Evolutionary conservation across 192 early-diverging fungal species (phyloP), one percentile per base, ranked within the genome.

Genomic region (Geranomyces variabilis): DNA sequence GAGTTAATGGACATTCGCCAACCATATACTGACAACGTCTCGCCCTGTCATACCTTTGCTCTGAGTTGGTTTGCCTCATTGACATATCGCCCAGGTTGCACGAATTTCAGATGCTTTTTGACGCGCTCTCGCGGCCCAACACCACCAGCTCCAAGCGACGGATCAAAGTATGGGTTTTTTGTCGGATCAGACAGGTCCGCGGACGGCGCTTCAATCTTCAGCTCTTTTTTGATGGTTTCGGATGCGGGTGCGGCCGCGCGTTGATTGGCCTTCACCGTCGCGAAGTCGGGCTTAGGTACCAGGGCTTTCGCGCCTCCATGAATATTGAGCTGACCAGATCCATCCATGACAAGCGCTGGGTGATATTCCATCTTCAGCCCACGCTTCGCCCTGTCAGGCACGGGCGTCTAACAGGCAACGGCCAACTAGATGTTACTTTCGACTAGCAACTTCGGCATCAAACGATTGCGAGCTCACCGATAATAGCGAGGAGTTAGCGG

Each of bases 111-210:
- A 56, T 58, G 64, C 67, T 82, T 76, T 8, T 56, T 33, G 2
- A 64, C 68, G 9, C 85, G 66, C 56, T 79, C 46, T 47, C 80
- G 74, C 66, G 88, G 78, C 57, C 69, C 74, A 65, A 71, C 34
- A 63, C 80, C 53, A 19, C 79, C 34, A 28, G 70, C 64, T 4
- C 70, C 84, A 29, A 94, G 72, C 6, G 82, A 80, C 4, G 93
- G 86, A 73, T 96, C 93, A 78, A 83, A 93, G 73, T 97, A 97
- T 15, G 95, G 94, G 62, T 96, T 96, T 76, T 96, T 93, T 7
- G 81, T 75, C 0, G 91, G 84, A 67, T 94, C 91, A 9, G 73
- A 69, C 13, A 86, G 83, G 34, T 82, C 86, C 62, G 26, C 62
- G 67, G 75, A 72, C 64, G 74, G 68, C 68, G 47, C 71, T 66